These are phyloP conservation scores for Yamadazyma sp. DNA, from an alignment of 805 yeast genomes.

Conservation along the genomic window DNA sequence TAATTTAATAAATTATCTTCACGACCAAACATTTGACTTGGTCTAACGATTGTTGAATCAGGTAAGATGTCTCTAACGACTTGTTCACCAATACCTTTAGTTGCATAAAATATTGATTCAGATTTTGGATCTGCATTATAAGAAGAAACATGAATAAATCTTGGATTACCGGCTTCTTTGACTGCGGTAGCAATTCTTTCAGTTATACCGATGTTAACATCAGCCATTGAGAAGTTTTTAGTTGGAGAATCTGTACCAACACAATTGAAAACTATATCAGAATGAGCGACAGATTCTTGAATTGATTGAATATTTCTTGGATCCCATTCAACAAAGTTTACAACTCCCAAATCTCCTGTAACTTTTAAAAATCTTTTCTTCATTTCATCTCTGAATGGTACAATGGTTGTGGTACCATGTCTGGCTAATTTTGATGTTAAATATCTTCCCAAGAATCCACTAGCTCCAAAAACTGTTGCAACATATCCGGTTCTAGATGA, in stretches of 20 bases:
- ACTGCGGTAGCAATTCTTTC: conserved; percentile 73
- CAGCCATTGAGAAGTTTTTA: conserved; percentile 79
- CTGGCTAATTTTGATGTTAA: conserved; percentile 70
- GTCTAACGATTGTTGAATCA: conserved; percentile 80
- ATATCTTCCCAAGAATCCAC: conserved; percentile 76
- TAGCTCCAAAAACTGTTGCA: conserved; percentile 83
- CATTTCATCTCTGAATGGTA: conserved; percentile 80
- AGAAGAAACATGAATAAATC: conserved; percentile 76
- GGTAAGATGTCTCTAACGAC: conserved; percentile 66
- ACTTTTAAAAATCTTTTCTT: conserved; percentile 76
- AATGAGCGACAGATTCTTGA: conserved; percentile 72
- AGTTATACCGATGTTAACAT: conserved; percentile 76
- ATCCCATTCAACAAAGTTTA: conserved; percentile 79
- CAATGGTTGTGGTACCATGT: conserved; percentile 75
- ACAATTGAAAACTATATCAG: conserved; percentile 80
- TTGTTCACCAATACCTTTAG: conserved; percentile 77
- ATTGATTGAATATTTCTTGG: conserved; percentile 72
- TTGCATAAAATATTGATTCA: conserved; percentile 66
- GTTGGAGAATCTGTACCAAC: conserved; percentile 75
- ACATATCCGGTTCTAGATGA: conserved; percentile 86
- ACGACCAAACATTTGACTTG: conserved; percentile 75
- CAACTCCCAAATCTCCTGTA: conserved; percentile 84
- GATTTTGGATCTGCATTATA: conserved; percentile 72
- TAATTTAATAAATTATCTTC: conserved; percentile 68
- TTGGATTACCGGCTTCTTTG: conserved; percentile 65